Conservation (phyloP, 1,284 basidiomycete species). For the Puccinia novopanici region DNA sequence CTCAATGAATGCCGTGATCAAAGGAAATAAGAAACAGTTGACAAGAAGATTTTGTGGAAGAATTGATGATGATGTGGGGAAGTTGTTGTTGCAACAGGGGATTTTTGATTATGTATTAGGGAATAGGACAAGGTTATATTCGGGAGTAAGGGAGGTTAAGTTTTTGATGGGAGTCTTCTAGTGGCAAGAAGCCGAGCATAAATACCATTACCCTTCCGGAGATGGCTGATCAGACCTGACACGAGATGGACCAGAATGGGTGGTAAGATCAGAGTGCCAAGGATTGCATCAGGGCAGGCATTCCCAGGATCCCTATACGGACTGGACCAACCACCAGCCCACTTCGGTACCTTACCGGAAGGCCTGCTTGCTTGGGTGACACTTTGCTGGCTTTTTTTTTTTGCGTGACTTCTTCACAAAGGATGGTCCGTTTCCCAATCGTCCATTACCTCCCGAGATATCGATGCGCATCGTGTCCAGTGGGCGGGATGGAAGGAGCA, state of each 20-base stretch:
- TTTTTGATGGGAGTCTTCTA: not conserved
- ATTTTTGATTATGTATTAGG: too few relatives aligned
- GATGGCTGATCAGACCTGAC: not conserved
- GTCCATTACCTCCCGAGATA: not conserved
- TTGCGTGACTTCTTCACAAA: not conserved
- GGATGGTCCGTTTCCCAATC: not conserved
- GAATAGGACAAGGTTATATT: too few relatives aligned
- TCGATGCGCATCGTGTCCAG: not conserved
- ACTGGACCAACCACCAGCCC: conserved; percentile 2
- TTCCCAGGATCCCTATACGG: conserved; percentile 17
- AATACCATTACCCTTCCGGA: not conserved
- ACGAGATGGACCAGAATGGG: conserved; percentile 1
- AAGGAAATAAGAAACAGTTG: not conserved
- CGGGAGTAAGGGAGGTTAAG: too few relatives aligned
- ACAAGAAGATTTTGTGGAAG: not conserved
- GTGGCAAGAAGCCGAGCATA: not conserved
- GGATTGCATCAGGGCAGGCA: conserved; percentile 1
- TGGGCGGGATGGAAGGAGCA: not conserved
- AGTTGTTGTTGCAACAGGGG: too few relatives aligned
- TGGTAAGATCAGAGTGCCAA: not conserved
- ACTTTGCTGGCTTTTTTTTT: not conserved
- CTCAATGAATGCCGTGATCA: not conserved
- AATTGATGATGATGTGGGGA: not conserved
- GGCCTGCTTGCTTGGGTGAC: too few relatives aligned
- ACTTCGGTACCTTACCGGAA: not conserved